A percentile compares a stretch with the other conserved stretches of the same genome.
Evolutionary conservation across 2,329 filamentous ascomycete species (phyloP).

Genomic region (Lecanosticta acicola): DNA sequence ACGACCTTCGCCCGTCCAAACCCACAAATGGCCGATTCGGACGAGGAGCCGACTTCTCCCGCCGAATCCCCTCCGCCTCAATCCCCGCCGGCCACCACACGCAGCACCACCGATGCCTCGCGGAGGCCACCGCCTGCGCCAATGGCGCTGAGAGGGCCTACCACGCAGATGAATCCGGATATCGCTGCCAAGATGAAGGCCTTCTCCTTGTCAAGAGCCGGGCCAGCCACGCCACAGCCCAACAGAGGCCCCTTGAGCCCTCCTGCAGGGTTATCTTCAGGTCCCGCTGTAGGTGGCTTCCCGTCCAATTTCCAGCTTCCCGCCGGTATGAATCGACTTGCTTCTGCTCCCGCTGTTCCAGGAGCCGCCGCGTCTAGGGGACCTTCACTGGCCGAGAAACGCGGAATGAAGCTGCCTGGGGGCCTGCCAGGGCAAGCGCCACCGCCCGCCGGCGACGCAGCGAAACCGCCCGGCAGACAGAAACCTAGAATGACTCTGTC

Average conservation of each 20-base stretch:
- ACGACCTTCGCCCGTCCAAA: no score
- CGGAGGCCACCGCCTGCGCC: constrained; percentile 47
- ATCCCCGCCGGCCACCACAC: constrained; percentile 53
- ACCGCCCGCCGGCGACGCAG: constrained; percentile 30
- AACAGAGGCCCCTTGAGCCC: constrained; percentile 17
- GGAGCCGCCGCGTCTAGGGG: constrained; percentile 39
- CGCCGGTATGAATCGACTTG: constrained; percentile 35
- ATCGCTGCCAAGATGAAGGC: constrained; percentile 65
- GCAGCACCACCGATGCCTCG: constrained; percentile 68
- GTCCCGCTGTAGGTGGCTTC: constrained; percentile 34
- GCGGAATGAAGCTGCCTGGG: constrained; percentile 59
- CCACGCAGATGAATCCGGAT: constrained; percentile 46
- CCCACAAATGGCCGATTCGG: constrained; percentile 17
- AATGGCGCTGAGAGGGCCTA: constrained; percentile 42
- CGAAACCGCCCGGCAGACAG: constrained; percentile 29
- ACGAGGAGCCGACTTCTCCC: constrained; percentile 13
- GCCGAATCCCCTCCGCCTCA: constrained; percentile 65
- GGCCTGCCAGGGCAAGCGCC: constrained; percentile 45
- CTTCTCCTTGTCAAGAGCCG: constrained; percentile 61
- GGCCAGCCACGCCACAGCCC: constrained; percentile 36
- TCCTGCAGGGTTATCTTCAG: constrained; percentile 13
- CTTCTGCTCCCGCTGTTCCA: constrained; percentile 45
- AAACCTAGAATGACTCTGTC: constrained; percentile 43
- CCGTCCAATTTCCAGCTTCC: constrained; percentile 43
- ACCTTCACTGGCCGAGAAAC: constrained; percentile 61